Base-by-base conservation (phyloP, 1,284 basidiomycete species). In the Termitomyces sp. region DNA sequence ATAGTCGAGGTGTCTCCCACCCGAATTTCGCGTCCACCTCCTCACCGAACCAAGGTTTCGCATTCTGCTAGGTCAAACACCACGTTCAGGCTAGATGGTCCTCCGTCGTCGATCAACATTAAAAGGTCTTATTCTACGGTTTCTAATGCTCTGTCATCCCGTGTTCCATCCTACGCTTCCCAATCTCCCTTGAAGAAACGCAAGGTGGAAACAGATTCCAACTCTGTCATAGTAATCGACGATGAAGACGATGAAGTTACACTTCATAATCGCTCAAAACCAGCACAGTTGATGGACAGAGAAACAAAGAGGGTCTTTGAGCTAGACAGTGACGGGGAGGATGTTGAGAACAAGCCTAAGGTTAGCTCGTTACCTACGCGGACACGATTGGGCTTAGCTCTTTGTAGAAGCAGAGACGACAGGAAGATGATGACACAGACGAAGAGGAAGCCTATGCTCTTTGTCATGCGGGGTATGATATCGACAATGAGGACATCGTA, bases 401-500 rank as follows among this genome's bases (percentile, higher is more conserved):
- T 30, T 31, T 30, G 21, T 9, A 53, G 53, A 54, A 44, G 46
- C 26, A 42, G 28, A 55, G 46, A 55, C 7, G 37, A 41, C 55
- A 56, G 26, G 48, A 46, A 10, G 48, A 40, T 16, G 50, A 49
- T 3, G 53, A 46, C 14, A 52, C 55, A 3, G 63, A 64, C n/a
- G 61, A 62, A 10, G 63, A 66, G 31, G 64, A 60, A 40, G 54
- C 58, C 13, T 59, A 60, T 19, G 34, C 28, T 14, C 49, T 44
- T 18, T 58, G 57, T 28, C 64, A 63, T 52, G 57, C 61, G 7
- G 65, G 64, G 4, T 62, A 60, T 6, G 64, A 65, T 31, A 28
- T 69, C 13, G 56, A 60, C 14, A 57, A 68, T 52, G 53, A 57
- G 19, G 56, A 59, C 5, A 56, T 52, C 26, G 66, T 67, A 52